phyloP scores from a whole-genome alignment of 495 filamentous ascomycete genomes.

The Neurospora tetraspora region DNA sequence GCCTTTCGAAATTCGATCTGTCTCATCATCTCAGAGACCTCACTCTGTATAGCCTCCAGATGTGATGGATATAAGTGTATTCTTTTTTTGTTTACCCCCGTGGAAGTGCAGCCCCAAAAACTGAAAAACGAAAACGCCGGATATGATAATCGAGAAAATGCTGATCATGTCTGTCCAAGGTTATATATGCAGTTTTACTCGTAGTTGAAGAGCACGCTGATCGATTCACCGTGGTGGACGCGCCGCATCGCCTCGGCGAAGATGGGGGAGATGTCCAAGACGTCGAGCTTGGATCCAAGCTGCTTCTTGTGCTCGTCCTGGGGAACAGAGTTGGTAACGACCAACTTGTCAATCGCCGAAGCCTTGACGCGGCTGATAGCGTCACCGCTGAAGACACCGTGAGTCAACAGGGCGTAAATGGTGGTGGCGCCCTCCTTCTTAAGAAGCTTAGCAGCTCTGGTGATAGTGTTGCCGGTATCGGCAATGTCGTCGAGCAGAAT shows the following conservation, averaged over 20 bases:
- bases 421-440: constrained; percentile 85
- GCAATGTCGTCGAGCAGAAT: constrained; percentile 92
- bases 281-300: constrained; percentile 74
- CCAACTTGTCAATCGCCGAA: constrained; percentile 77
- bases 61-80: background rate
- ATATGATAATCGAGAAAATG: background rate
- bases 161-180: background rate
- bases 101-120: background rate
- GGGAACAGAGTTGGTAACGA: constrained; percentile 91
- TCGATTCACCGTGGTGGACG: constrained; percentile 95
- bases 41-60: background rate
- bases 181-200: constrained; percentile 29
- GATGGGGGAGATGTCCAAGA: constrained; percentile 77
- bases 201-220: constrained; percentile 90
- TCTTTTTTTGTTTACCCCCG: background rate
- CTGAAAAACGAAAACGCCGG: background rate
- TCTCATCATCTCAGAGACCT: background rate
- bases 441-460: constrained; percentile 86
- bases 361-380: constrained; percentile 93
- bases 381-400: constrained; percentile 89
- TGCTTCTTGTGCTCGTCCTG: constrained; percentile 61
- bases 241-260: constrained; percentile 96
- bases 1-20: background rate
- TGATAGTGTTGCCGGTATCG: constrained; percentile 95
- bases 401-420: constrained; percentile 87